Percentiles rank a stretch among this genome's conserved stretches.
These are phyloP conservation scores for Onygenales sp. DNA, from an alignment of 2,329 filamentous ascomycete species.

Conservation along the genomic window DNA sequence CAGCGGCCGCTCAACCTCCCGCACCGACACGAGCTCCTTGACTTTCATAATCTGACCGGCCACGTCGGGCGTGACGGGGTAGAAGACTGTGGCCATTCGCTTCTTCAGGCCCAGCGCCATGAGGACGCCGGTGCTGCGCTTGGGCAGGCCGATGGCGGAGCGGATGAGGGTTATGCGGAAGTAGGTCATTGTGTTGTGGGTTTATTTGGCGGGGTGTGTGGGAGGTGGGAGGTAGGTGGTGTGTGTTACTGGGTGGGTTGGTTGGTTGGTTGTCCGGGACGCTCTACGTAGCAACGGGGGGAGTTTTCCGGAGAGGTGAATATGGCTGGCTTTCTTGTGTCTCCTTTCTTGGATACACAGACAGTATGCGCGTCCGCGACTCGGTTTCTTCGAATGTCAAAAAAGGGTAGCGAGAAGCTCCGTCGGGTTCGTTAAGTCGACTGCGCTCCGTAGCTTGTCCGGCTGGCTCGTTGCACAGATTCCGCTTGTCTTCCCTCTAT, in stretches of 20 bases:
- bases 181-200: slow-evolving; percentile 51
- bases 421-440: too few relatives aligned
- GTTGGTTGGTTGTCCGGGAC: background rate
- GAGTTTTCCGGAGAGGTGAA: too few relatives aligned
- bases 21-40: slow-evolving; percentile 79
- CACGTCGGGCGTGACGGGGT: slow-evolving; percentile 68
- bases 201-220: background rate
- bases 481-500: background rate
- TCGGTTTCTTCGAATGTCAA: background rate
- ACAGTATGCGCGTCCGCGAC: background rate
- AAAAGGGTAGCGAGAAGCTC: too few relatives aligned
- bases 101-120: slow-evolving; percentile 76
- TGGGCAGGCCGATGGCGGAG: slow-evolving; percentile 78
- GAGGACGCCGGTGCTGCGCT: slow-evolving; percentile 70
- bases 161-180: slow-evolving; percentile 89
- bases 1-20: slow-evolving; percentile 61
- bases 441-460: background rate
- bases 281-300: too few relatives aligned
- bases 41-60: slow-evolving; percentile 90
- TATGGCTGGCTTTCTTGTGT: background rate
- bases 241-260: background rate
- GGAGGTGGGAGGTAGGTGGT: background rate
- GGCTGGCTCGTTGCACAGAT: background rate
- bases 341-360: background rate
- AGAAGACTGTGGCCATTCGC: slow-evolving; percentile 79